Evolutionary conservation across 106 monocot species (phyloP), one percentile per base, ranked within the genome.

Genomic region (Agapanthus africanus): DNA sequence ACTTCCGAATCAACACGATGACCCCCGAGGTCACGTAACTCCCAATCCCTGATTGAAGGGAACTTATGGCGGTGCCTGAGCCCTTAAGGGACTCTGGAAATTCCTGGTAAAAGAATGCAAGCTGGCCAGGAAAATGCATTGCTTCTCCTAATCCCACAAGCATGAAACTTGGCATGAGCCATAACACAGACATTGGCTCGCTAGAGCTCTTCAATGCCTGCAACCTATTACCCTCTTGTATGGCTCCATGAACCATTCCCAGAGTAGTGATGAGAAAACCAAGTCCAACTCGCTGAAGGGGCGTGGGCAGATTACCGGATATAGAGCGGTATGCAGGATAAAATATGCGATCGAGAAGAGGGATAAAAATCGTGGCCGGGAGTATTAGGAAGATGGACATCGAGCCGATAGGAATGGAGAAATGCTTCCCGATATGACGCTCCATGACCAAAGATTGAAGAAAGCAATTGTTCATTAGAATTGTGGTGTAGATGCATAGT

Each of bases 391-490:
- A 51, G 50, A 74, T 37, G 2, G 65, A 19, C n/a, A 74, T 54
- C 22, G 74, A 66, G 23, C 41, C 49, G 37, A 38, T 42, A 3
- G 72, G 72, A 28, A 72, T 33, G 42, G 44, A 6, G 49, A 44
- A 63, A 37, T 25, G 0, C 11, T 11, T 34, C 3, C 65, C 65
- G 4, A 74, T 14, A 18, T n/a, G 18, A 22, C 51, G 74, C 50
- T 74, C 66, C 66, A 74, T 74, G 37, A 66, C 54, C 6, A 74
- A 40, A 23, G 74, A 65, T 74, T 74, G 66, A 54, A 74, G 74
- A 11, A 54, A 26, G 13, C 18, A 41, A 37, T 66, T 25, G 74
- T 42, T 54, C 36, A n/a, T 19, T 23, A 49, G 50, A 2, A 65
- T 35, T 23, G 35, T 13, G 18, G 54, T 7, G 32, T 37, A 52